A percentile compares a stretch with the other conserved stretches of the same genome.
These are phyloP conservation scores for Globisporangium barbulae DNA, from an alignment of 352 stramenopile genomes.

Conservation along the genomic window DNA sequence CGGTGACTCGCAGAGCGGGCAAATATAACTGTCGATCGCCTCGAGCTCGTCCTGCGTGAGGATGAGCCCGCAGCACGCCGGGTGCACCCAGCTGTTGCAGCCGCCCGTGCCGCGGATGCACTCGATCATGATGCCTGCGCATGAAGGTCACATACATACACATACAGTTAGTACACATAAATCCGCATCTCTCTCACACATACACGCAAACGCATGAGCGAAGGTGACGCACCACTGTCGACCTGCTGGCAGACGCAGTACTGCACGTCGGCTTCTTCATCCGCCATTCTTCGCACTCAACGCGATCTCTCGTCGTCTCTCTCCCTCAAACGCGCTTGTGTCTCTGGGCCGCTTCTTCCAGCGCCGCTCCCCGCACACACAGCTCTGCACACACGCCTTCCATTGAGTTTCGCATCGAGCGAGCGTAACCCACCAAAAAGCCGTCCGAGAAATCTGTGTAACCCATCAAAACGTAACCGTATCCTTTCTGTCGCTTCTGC, in stretches of 20 bases:
- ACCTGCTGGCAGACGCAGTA: slow-evolving; percentile 87
- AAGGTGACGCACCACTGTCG: slow-evolving; percentile 51
- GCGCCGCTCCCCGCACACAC: slow-evolving; percentile 3
- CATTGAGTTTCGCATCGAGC: slow-evolving; percentile 18
- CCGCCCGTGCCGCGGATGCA: slow-evolving; percentile 87
- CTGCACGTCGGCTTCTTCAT: slow-evolving; percentile 32
- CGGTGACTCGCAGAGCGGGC: slow-evolving; percentile 71
- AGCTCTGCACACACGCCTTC: slow-evolving; percentile 9
- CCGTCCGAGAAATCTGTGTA: too few species aligned
- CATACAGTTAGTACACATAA: slow-evolving; percentile 4
- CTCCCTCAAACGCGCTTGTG: slow-evolving; percentile 1
- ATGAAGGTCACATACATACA: background rate
- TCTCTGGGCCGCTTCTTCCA: slow-evolving; percentile 4
- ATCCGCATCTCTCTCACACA: background rate
- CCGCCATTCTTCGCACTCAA: slow-evolving; percentile 24
- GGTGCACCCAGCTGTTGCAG: slow-evolving; percentile 91
- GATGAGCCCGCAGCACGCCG: slow-evolving; percentile 81
- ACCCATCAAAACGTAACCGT: slow-evolving; percentile 5
- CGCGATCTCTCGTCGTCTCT: slow-evolving; percentile 4
- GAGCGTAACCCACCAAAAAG: slow-evolving; percentile 10
- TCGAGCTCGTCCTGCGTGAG: slow-evolving; percentile 86
- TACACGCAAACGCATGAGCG: background rate
- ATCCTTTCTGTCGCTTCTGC: background rate
- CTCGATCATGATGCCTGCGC: slow-evolving; percentile 90
- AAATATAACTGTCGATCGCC: slow-evolving; percentile 82